Evolutionary conservation across 2,329 filamentous ascomycete genomes (phyloP), one percentile per base, ranked within the genome.

Genomic region (Epichloe scottii): DNA sequence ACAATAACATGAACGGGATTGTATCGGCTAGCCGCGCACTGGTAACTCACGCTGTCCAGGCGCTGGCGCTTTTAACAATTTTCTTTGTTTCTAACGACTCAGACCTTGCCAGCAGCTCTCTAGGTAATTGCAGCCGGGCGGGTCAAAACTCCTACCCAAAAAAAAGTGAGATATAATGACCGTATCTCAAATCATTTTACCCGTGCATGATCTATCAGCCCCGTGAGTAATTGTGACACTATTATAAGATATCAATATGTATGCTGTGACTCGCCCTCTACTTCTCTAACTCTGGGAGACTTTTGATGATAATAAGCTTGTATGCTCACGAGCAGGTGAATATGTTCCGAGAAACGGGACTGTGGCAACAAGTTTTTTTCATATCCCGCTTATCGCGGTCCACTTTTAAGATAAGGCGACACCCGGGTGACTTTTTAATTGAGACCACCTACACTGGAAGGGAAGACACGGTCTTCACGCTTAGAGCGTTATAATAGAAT

Each of bases 1-100:
- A 62, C 62, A 65, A 8, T 60, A 69, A 70, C 71, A 68, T 72
- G 68, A 70, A 70, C 63, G 62, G 63, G 62, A 63, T 66, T 68
- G 66, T 70, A 68, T 68, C 61, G 63, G 63, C 69, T 71, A 66
- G 63, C 62, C 62, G 63, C 61, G 60, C 59, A 56, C 57, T 60
- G 56, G 60, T 60, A 58, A 63, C 58, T 55, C 56, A 53, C 55
- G 59, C 56, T 55, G 55, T 56, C 57, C 54, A 43, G 48, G 48
- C 50, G 49, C 50, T 46, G 46, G 51, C 50, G 48, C 55, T 53
- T 26, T 50, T 34, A 52, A 49, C 57, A 59, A 56, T 55, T 60
- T 68, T 68, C 60, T 62, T 67, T 69, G 67, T 62, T 66, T 64
- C 57, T 58, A 57, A 60, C 59, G 66, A 51, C 66, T 63, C 62